Evolutionary conservation across 306 rosid species (phyloP), one percentile per base, ranked within the genome.

Genomic region (Vigna radiata): DNA sequence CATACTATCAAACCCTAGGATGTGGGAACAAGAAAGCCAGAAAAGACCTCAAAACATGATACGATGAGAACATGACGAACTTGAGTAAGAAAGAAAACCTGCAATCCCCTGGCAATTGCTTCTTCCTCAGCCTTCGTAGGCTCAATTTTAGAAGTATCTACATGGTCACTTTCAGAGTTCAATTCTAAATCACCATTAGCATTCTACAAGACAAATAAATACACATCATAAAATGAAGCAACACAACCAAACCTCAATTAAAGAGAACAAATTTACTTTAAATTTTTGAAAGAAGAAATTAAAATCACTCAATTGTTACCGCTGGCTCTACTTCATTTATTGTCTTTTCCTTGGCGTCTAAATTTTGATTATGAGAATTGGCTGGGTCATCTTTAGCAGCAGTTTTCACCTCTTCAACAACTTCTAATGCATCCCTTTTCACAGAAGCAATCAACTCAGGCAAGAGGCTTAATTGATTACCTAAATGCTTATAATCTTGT

Each of bases 81-180:
- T 59, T 66, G 77, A 68, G 73, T 73, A 75, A 70, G 84, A 60
- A 67, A 69, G 67, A 59, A 73, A 82, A 96, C 98, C 93, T 96
- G 99, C 87, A 96, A 83, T 81, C 99, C 99, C 86, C 88, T 88
- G 48, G 87, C 86, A 83, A 96, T 79, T 41, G 99, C 99, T 88
- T 96, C 99, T 54, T 85, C 94, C 92, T 96, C 99, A 1, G 99
- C 99, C 80, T 84, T 84, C 41, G 99, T 96, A 61, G 94, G 92
- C 94, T 96, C 99, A 72, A 96, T 93, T 85, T 84, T 83, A 70
- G 89, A 81, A 77, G 81, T 84, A 81, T 87, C 72, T 64, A 90
- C 70, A 67, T 78, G 85, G 59, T 96, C 97, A 64, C 67, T 86
- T 71, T 93, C 94, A 50, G 87, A 65, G 52, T 91, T 97, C 86